Percentiles rank a stretch among this genome's conserved stretches.
Conservation (phyloP, 345 rosid species). For the Brassica incana region DNA sequence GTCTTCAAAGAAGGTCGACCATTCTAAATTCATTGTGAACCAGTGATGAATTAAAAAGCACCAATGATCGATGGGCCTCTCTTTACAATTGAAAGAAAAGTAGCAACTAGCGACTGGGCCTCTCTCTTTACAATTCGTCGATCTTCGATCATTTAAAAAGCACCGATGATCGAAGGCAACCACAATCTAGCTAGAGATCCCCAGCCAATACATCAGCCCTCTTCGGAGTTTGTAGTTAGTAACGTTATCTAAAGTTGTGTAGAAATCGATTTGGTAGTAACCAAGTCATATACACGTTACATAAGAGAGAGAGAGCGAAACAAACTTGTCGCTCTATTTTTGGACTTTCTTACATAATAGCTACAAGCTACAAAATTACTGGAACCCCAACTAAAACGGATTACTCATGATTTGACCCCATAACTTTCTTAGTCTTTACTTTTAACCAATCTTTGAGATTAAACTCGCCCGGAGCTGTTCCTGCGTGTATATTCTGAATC, state of each 20-base stretch:
- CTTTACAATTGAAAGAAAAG: no score
- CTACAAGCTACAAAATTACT: neutral
- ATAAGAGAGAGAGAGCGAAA: neutral
- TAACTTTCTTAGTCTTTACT: neutral
- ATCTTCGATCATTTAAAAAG: neutral
- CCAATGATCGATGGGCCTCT: no score
- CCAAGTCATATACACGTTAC: neutral
- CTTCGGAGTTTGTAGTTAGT: neutral
- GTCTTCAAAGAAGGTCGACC: neutral
- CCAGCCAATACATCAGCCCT: neutral
- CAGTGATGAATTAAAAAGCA: no score
- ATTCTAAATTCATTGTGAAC: neutral
- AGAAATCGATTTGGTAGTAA: conserved; percentile 6
- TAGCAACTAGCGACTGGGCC: neutral
- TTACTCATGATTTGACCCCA: neutral
- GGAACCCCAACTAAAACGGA: neutral
- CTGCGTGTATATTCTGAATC: neutral
- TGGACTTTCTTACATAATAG: neutral
- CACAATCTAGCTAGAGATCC: neutral
- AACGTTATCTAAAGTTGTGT: neutral
- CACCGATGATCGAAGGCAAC: neutral
- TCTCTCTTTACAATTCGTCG: neutral
- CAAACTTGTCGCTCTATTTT: neutral
- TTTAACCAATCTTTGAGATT: neutral
- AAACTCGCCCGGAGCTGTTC: neutral